A percentile compares a stretch with the other conserved stretches of the same genome.
Evolutionary conservation across 192 early-diverging fungal species (phyloP).

Genomic region (Backusella macrospora): DNA sequence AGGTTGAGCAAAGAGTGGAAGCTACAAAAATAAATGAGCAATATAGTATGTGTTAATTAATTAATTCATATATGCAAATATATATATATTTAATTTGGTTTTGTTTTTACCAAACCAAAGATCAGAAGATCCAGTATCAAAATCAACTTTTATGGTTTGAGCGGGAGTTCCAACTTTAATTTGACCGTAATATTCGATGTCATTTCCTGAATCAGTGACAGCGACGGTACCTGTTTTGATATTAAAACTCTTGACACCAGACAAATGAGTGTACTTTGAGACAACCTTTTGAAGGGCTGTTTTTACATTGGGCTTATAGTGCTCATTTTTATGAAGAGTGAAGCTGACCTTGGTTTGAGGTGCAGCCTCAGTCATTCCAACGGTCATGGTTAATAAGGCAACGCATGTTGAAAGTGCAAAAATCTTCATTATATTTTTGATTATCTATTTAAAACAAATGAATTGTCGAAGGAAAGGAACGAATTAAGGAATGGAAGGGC

Average conservation of each 20-base stretch:
- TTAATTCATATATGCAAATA: too few relatives aligned
- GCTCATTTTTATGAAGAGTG: background rate
- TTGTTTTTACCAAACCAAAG: slow-evolving; percentile 57
- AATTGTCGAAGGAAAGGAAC: background rate
- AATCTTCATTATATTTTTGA: background rate
- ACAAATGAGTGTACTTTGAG: background rate
- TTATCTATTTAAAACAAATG: background rate
- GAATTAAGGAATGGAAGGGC: background rate
- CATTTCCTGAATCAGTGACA: slow-evolving; percentile 33
- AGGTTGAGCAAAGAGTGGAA: slow-evolving; percentile 38
- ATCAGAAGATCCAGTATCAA: slow-evolving; percentile 75
- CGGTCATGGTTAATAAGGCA: background rate
- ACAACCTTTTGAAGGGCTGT: background rate
- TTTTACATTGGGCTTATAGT: background rate
- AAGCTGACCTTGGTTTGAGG: slow-evolving; percentile 1
- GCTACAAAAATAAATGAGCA: slow-evolving; percentile 7
- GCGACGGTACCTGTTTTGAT: background rate
- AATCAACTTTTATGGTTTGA: slow-evolving; percentile 66
- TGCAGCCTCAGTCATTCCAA: background rate
- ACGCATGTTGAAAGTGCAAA: background rate
- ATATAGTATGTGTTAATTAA: too few relatives aligned
- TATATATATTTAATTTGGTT: background rate
- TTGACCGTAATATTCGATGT: slow-evolving; percentile 69
- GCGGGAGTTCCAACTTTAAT: slow-evolving; percentile 68
- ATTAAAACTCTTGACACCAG: background rate